Base-by-base conservation (phyloP, 441 rosid genomes). In the Erysimum pusillum region DNA sequence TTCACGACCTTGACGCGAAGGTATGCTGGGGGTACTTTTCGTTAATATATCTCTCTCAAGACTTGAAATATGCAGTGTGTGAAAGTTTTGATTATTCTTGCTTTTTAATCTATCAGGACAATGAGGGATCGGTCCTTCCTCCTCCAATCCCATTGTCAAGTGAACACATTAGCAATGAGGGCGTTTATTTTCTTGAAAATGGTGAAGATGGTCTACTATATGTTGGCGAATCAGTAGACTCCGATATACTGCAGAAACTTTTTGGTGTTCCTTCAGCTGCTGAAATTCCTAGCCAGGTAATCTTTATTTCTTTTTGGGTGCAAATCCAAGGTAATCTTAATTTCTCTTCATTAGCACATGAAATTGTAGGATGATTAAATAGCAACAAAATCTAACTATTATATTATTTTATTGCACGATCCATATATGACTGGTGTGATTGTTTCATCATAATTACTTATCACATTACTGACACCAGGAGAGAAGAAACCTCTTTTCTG, bases 131-230 rank as follows among this genome's bases (percentile, higher is more conserved):
- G 68, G 51, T 81, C 51, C 77, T 92, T 76, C 98, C 98, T 63
- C 49, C 87, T 56, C 67, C 85, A 66, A 84, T 96, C 79, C 98
- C 98, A 42, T 97, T 96, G 75, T 83, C 96, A 61, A 96, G 98
- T 66, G 98, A 94, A 73, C 88, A 91, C 31, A 77, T 96, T 67
- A 89, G 83, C 49, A 93, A 94, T 56, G 95, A 86, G 44, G 99
- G 98, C 81, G 86, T 94, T 36, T 96, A 94, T 87, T 90, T 96
- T 83, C 98, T 96, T 75, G 99, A 96, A 83, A 94, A 94, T 66
- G 99, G 99, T 58, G 91, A 86, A 42, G 97, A 94, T 83, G 92
- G 89, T 80, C 80, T 91, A 71, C 82, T 94, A 69, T 94, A 90
- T 81, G 69, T 91, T 34, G 97, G 98, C 64, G 87, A 76, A 75